Evolutionary conservation across 1,284 basidiomycete species (phyloP), one percentile per base, ranked within the genome.

Genomic region (Ustilago hordei): DNA sequence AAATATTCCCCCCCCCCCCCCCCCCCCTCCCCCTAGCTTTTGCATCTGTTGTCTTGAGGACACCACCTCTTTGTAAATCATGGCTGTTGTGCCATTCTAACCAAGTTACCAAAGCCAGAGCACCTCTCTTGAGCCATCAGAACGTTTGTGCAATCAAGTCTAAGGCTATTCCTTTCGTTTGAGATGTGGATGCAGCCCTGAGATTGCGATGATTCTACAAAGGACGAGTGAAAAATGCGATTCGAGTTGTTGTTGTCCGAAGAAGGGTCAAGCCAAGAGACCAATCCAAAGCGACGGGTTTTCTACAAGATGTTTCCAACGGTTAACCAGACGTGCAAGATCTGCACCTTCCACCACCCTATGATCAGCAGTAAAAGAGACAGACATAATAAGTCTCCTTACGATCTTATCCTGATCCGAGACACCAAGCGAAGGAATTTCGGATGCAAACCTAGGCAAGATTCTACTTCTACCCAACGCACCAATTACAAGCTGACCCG

Each of bases 331-430:
- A 63, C 92, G 92, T 53, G 94, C 94, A 70, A 97, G 86, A 87
- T 97, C 95, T 0, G 94, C 95, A 7, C 95, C 95, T 85, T 97
- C 95, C 8, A 96, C 91, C 7, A 96, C 91, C 19, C 95, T 88
- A 88, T 97, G 95, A 85, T 97, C 95, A 36, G 92, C 95, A 0
- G 81, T 79, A 57, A 81, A 83, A 31, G 74, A 78, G 58, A 80
- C 76, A 4, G 81, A 64, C 74, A 82, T 71, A 63, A 83, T 73
- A 19, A 75, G 57, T 17, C 80, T 67, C 23, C 65, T 59, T 8
- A 80, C 72, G 55, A 75, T 63, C 54, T 59, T 66, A 60, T 66
- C 69, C 31, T 60, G 67, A 31, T 72, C 76, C 35, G 55, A 54
- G 31, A 39, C 13, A 31, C 35, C 48, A 8, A 75, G 63, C 8